Evolutionary conservation across 1,284 basidiomycete species (phyloP).

Genomic region (Ceratobasidium sp.): DNA sequence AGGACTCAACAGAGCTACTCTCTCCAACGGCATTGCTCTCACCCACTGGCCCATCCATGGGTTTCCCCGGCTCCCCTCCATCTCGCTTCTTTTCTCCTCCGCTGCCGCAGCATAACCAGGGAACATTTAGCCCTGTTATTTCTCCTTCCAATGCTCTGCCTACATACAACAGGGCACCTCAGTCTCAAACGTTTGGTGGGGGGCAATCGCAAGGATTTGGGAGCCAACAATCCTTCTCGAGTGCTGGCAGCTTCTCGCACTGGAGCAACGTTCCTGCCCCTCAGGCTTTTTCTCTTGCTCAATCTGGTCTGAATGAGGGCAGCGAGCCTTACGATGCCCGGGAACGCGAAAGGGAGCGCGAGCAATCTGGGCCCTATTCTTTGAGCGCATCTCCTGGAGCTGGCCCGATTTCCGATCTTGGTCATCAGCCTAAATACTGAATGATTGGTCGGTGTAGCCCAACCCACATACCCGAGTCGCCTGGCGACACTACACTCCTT

Average conservation of each 20-base stretch:
- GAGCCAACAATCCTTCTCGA: constrained; percentile 39
- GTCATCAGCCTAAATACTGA: constrained; percentile 7
- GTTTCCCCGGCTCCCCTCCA: constrained; percentile 31
- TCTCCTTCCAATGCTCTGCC: constrained; percentile 13
- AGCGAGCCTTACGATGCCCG: constrained; percentile 39
- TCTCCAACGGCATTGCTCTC: constrained; percentile 38
- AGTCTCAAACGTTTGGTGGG: constrained; percentile 28
- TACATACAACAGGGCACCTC: constrained; percentile 22
- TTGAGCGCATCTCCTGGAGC: constrained; percentile 35
- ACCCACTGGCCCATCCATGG: constrained; percentile 27
- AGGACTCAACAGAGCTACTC: constrained; percentile 31
- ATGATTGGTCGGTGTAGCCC: constrained; percentile 4
- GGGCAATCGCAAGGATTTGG: constrained; percentile 30
- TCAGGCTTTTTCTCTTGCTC: constrained; percentile 36
- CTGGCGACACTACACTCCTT: constrained; percentile 13
- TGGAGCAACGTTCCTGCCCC: constrained; percentile 36
- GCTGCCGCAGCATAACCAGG: constrained; percentile 15
- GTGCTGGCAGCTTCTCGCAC: constrained; percentile 41
- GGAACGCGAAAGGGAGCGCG: constrained; percentile 63
- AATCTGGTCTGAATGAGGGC: constrained; percentile 45
- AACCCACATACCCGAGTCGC: constrained; percentile 28
- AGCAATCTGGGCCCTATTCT: constrained; percentile 49
- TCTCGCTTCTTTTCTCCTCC: constrained; percentile 38
- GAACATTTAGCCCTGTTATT: constrained; percentile 34
- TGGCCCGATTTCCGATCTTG: constrained; percentile 15